Percentiles rank a stretch among this genome's conserved stretches.
These are phyloP conservation scores for Trifolium dubium DNA, from an alignment of 306 rosid genomes.

Conservation along the genomic window DNA sequence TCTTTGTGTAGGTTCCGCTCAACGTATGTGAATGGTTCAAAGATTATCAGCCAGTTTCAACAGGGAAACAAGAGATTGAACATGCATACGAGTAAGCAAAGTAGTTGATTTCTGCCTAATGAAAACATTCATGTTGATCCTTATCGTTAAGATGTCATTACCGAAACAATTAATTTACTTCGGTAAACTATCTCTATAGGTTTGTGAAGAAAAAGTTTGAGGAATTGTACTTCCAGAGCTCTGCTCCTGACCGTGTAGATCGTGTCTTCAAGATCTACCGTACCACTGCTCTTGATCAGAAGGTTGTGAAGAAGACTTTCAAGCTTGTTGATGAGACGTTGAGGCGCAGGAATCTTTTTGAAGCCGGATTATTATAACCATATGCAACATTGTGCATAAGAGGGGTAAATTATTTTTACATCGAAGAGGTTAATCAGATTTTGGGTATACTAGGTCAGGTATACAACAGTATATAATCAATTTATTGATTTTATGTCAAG, in stretches of 20 bases:
- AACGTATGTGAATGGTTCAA: slow-evolving; percentile 92
- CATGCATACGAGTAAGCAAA: slow-evolving; percentile 88
- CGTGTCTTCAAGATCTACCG: slow-evolving; percentile 91
- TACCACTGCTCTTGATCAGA: slow-evolving; percentile 98
- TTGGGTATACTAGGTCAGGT: slow-evolving; percentile 56
- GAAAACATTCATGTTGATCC: slow-evolving; percentile 22
- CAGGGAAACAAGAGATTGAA: slow-evolving; percentile 92
- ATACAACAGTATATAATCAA: slow-evolving; percentile 50
- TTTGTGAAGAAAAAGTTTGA: slow-evolving; percentile 96
- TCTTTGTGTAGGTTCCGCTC: slow-evolving; percentile 78
- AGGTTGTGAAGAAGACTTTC: slow-evolving; percentile 97
- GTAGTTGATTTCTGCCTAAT: slow-evolving; percentile 27
- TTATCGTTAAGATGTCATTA: slow-evolving; percentile 2
- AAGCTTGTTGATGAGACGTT: slow-evolving; percentile 95
- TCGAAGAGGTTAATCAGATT: slow-evolving; percentile 48
- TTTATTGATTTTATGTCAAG: slow-evolving; percentile 66
- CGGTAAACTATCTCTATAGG: slow-evolving; percentile 49
- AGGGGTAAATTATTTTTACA: slow-evolving; percentile 32
- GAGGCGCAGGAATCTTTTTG: slow-evolving; percentile 91
- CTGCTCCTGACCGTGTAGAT: slow-evolving; percentile 87
- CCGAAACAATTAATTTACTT: background rate
- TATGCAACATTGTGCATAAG: slow-evolving; percentile 20
- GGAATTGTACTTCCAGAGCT: slow-evolving; percentile 89
- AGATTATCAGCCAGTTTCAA: slow-evolving; percentile 90
- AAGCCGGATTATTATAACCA: slow-evolving; percentile 90